Base-by-base conservation (phyloP, 2,329 filamentous ascomycete genomes). In the Sclerotinia minor region DNA sequence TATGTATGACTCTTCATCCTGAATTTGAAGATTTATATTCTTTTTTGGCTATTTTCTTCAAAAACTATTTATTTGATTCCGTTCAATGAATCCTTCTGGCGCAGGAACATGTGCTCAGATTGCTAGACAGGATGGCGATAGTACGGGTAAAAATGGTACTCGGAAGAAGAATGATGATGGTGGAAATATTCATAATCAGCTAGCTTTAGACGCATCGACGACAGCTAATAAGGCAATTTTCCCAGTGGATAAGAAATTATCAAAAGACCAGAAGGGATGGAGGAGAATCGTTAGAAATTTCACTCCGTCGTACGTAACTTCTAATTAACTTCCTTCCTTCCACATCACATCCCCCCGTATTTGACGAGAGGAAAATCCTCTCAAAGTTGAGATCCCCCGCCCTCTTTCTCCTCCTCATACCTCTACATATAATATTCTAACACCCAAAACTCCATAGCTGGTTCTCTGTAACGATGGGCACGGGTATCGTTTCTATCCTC, bases 391-490 rank as follows among this genome's bases (percentile, higher is more conserved):
- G 58, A 29, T 47, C 15, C 17, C 58, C 38, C 17, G 15, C 4
- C 7, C 15, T 47, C 17, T 60, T 44, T n/a, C 9, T 3, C 26
- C 26, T 17, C 24, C 17, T n/a, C 52, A 26, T 26, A 19, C 11
- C 44, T 41, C n/a, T n/a, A n/a, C n/a, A n/a, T n/a, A n/a, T n/a
- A n/a, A 60, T 26, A 5, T 53, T 38, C 60, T 64, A 53, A 64
- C 52, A 47, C 29, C 5, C 19, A 13, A 15, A 49, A 21, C 9
- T 13, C n/a, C 26, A 3, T 50, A 81, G 83, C 75, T 87, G 86
- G 85, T 87, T 87, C 74, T 79, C 83, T 3, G 81, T 84, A 44
- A 86, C 81, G 54, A 87, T 91, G 88, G 89, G 89, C 38, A 91
- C 88, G 0, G 89, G 88, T 26, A 85, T 91, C 50, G 85, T 89